Percentiles rank a stretch among this genome's conserved stretches.
Evolutionary conservation across 176 grass and related monocot genomes (phyloP).

Genomic region (Olyra latifolia): DNA sequence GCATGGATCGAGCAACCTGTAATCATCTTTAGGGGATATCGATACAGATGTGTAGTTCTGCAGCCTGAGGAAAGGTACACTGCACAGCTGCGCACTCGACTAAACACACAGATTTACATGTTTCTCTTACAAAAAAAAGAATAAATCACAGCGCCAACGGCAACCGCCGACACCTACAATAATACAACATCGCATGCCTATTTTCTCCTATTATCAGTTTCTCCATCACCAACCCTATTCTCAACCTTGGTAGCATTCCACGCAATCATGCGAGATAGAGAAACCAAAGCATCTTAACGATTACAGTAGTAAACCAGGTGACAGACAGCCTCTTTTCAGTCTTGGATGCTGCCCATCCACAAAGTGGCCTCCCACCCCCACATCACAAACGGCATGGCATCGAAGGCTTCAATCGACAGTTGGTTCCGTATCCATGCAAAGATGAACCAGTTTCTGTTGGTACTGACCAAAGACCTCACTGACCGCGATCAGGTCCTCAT

Average conservation of each 20-base stretch:
- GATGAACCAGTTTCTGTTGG: constrained; percentile 85
- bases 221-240: constrained; percentile 28
- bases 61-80: not conserved
- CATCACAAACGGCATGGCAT: not conserved
- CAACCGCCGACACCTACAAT: not conserved
- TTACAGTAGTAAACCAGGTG: not conserved
- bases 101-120: not conserved
- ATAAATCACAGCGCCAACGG: not conserved
- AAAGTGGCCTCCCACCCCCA: not conserved
- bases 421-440: constrained; percentile 80
- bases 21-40: not conserved
- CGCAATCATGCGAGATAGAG: constrained; percentile 13
- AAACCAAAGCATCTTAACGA: not conserved
- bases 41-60: not conserved
- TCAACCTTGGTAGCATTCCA: not conserved
- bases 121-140: not conserved
- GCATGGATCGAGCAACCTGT: not conserved
- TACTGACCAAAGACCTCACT: constrained; percentile 93
- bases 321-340: not conserved
- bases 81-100: not conserved
- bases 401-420: constrained; percentile 47
- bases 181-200: constrained; percentile 23
- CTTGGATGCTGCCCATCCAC: not conserved
- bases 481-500: constrained; percentile 67
- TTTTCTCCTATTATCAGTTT: constrained; percentile 6